These are phyloP conservation scores for Sclerotinia sclerotiorum DNA, from an alignment of 2,329 filamentous ascomycete species.

Conservation along the genomic window DNA sequence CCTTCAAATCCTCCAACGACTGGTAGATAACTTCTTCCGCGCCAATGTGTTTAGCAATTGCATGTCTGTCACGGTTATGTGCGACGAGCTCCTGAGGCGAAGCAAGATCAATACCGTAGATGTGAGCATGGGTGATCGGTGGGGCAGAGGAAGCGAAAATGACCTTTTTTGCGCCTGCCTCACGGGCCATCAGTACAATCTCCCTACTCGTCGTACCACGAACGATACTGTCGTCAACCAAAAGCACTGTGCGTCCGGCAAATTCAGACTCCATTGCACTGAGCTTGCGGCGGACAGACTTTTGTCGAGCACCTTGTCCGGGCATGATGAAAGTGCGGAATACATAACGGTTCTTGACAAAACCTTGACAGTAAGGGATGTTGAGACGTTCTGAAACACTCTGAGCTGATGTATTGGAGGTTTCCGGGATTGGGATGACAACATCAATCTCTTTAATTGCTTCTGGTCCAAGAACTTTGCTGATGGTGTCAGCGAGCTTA, in stretches of 20 bases:
- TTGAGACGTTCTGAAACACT: conserved; percentile 71
- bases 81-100: conserved; percentile 71
- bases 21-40: conserved; percentile 78
- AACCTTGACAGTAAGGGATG: conserved; percentile 77
- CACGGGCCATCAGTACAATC: conserved; percentile 80
- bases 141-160: conserved; percentile 82
- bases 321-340: conserved; percentile 88
- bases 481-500: conserved; percentile 73
- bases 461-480: conserved; percentile 64
- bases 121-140: conserved; percentile 80
- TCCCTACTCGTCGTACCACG: conserved; percentile 79
- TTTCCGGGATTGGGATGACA: conserved; percentile 82
- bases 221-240: conserved; percentile 90
- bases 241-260: conserved; percentile 71
- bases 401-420: conserved; percentile 77
- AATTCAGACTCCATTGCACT: conserved; percentile 87
- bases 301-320: conserved; percentile 75
- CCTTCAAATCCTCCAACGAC: conserved; percentile 74
- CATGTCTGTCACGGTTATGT: conserved; percentile 60
- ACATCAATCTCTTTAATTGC: conserved; percentile 75
- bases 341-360: conserved; percentile 88
- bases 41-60: conserved; percentile 66
- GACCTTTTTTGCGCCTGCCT: conserved; percentile 78
- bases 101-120: conserved; percentile 79
- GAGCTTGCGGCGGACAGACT: conserved; percentile 85